Conservation (phyloP, 176 grass and related monocot genomes). For the Carex pumila region DNA sequence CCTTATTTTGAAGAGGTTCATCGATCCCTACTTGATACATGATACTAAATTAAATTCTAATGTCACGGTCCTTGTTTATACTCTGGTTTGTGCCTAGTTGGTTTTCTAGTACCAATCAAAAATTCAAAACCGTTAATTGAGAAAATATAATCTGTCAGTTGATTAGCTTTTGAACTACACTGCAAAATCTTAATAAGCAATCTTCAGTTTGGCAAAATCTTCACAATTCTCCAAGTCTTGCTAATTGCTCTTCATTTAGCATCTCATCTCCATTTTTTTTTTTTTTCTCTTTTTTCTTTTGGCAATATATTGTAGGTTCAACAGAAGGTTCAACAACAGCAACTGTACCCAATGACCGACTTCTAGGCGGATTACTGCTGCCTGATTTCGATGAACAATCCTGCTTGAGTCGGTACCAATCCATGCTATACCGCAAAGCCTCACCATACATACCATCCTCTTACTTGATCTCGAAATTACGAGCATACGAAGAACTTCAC, state of each 20-base stretch:
- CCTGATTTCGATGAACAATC: constrained; percentile 30
- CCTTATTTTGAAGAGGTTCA: background rate
- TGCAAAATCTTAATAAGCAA: background rate
- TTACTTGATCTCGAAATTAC: constrained; percentile 36
- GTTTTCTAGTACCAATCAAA: background rate
- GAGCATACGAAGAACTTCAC: constrained; percentile 62
- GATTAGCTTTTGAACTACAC: background rate
- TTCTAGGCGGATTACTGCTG: constrained; percentile 57
- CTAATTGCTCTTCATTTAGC: too few relatives aligned
- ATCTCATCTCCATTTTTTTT: background rate
- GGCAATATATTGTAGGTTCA: background rate
- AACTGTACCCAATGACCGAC: constrained; percentile 20
- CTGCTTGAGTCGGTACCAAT: constrained; percentile 64
- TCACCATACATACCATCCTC: constrained; percentile 35
- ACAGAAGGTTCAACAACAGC: background rate
- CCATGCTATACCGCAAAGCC: constrained; percentile 33
- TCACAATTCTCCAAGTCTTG: too few relatives aligned
- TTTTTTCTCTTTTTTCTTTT: background rate
- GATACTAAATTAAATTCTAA: background rate
- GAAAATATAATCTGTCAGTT: background rate
- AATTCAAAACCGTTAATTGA: background rate
- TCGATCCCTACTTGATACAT: background rate
- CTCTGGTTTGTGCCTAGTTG: background rate
- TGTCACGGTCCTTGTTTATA: background rate
- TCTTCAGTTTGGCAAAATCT: background rate